These are phyloP conservation scores for Areca catechu DNA, from an alignment of 176 grass and related monocot genomes.

Conservation along the genomic window DNA sequence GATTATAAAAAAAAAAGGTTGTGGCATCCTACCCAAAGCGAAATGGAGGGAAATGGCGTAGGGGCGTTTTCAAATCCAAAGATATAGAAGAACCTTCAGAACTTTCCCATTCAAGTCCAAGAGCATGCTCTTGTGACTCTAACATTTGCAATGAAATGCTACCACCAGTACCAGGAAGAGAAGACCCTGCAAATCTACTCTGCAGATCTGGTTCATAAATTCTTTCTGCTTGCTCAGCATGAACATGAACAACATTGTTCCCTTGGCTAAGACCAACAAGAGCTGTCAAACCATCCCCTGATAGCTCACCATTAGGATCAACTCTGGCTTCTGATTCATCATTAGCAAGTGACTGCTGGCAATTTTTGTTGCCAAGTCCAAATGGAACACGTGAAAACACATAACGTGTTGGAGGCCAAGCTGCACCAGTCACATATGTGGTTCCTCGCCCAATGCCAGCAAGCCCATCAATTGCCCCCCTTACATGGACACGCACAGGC, in stretches of 20 bases:
- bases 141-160: constrained; percentile 59
- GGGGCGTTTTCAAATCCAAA: constrained; percentile 88
- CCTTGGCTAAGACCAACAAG: constrained; percentile 82
- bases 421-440: constrained; percentile 54
- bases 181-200: constrained; percentile 37
- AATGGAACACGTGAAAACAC: constrained; percentile 95
- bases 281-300: constrained; percentile 81
- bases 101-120: constrained; percentile 49
- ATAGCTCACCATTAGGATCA: constrained; percentile 68
- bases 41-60: constrained; percentile 91
- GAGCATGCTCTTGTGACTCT: constrained; percentile 61
- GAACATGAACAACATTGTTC: constrained; percentile 29
- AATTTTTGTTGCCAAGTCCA: constrained; percentile 73
- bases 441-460: constrained; percentile 89
- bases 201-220: constrained; percentile 45
- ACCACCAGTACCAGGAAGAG: constrained; percentile 48
- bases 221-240: constrained; percentile 29
- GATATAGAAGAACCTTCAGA: constrained; percentile 68
- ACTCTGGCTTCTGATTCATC: constrained; percentile 81
- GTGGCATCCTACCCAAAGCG: constrained; percentile 71
- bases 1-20: background rate
- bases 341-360: constrained; percentile 53
- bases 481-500: constrained; percentile 67
- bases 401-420: constrained; percentile 84
- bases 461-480: constrained; percentile 88